Evolutionary conservation across 352 stramenopile genomes (phyloP).

Genomic region (Globisporangium splendens): DNA sequence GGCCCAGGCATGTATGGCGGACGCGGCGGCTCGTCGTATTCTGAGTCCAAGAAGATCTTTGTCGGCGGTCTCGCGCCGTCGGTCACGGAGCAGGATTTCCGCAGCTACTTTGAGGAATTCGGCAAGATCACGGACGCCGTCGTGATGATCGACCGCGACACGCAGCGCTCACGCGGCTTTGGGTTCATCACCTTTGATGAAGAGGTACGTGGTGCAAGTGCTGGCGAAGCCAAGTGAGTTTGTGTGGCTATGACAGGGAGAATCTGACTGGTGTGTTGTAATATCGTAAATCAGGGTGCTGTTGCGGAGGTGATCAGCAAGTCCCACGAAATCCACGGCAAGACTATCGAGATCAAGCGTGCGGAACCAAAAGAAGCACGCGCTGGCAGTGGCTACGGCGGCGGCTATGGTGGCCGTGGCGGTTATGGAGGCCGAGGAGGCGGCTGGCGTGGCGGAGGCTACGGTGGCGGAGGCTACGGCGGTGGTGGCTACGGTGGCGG

Average conservation of each 20-base stretch:
- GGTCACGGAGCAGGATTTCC: conserved; percentile 89
- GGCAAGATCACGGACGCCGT: conserved; percentile 89
- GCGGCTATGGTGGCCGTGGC: conserved; percentile 14
- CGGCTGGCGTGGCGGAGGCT: conserved; percentile 21
- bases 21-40: conserved; percentile 25
- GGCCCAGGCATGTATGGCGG: conserved; percentile 13
- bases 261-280: neutral
- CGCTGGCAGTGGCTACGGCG: conserved; percentile 24
- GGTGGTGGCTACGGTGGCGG: conserved; percentile 24
- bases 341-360: conserved; percentile 88
- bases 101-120: conserved; percentile 90
- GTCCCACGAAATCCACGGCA: conserved; percentile 89
- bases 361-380: conserved; percentile 78
- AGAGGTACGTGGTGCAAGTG: conserved; percentile 33
- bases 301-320: conserved; percentile 88
- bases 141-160: conserved; percentile 93
- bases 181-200: conserved; percentile 93
- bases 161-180: conserved; percentile 88
- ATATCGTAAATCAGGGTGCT: conserved; percentile 34
- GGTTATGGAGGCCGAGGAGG: conserved; percentile 17
- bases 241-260: too few species aligned
- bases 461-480: conserved; percentile 18
- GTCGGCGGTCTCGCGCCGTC: conserved; percentile 86
- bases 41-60: conserved; percentile 92
- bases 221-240: too few species aligned